A percentile compares a stretch with the other conserved stretches of the same genome.
These are phyloP conservation scores for Xylaria sp. DNA, from an alignment of 2,329 filamentous ascomycete genomes.

Conservation along the genomic window DNA sequence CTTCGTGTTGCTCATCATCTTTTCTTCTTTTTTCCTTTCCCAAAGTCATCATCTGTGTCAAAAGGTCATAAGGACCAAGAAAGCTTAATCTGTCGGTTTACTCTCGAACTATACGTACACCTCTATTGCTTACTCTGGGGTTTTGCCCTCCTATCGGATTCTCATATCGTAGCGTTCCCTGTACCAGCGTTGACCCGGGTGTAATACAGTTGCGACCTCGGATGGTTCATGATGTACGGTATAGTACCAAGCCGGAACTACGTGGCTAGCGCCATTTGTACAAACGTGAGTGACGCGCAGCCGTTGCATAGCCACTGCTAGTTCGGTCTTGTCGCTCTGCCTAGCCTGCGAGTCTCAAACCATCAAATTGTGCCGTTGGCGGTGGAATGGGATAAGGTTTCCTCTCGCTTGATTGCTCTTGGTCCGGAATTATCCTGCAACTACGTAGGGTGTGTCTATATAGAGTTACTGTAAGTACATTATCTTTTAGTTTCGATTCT, in stretches of 20 bases:
- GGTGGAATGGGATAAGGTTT: not conserved
- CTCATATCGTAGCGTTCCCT: no score
- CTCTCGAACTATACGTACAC: no score
- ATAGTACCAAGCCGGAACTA: not conserved
- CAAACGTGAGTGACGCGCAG: not conserved
- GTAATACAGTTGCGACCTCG: not conserved
- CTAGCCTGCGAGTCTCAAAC: not conserved
- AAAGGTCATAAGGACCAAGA: no score
- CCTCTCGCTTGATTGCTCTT: not conserved
- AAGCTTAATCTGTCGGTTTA: no score
- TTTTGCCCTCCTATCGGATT: no score
- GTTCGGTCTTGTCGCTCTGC: constrained; percentile 8
- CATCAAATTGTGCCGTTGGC: not conserved
- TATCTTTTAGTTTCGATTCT: not conserved
- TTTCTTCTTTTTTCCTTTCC: no score
- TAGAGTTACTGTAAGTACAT: no score
- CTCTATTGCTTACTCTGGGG: no score
- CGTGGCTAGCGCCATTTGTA: not conserved
- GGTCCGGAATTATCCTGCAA: constrained; percentile 1
- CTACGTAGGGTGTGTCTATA: not conserved
- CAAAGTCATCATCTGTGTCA: no score
- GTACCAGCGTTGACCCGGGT: not conserved
- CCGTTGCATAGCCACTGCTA: constrained; percentile 32
- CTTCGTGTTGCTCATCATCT: no score
- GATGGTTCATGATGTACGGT: not conserved